Evolutionary conservation across 768 basidiomycete species (phyloP), one percentile per base, ranked within the genome.

Genomic region (Phanerochaete sordida): DNA sequence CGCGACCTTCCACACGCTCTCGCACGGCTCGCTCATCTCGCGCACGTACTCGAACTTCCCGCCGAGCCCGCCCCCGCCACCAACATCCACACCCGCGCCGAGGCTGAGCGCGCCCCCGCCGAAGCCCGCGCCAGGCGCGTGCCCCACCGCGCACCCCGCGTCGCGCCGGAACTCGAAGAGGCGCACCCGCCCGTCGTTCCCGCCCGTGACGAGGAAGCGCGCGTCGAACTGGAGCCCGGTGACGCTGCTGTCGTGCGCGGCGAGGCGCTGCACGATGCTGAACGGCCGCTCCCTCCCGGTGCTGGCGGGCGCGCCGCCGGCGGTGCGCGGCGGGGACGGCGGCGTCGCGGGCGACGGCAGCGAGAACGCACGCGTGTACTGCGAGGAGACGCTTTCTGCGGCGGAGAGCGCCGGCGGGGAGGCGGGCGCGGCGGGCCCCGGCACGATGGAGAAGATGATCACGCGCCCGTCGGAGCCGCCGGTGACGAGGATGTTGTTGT

Each of bases 381-480:
- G 31, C 12, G 23, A 26, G 35, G 33, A 54, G 53, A 24, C 16
- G 1, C 24, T 8, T 16, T 31, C 31, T 21, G 23, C 21, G 35
- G 23, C 37, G 35, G 39, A 9, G 37, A 28, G 53, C 23, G 15
- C 8, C 23, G 60, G 67, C 21, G 74, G 74, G 62, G 79, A 80
- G 33, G 21, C 19, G 24, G 37, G 23, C 6, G 53, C 15, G 26
- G 76, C 76, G 64, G 81, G 79, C 8, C 79, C 75, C 31, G 66
- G 60, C 4, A 65, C 65, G 33, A 90, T 76, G 53, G 83, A 78
- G 72, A 88, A 91, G 50, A 84, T 84, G 64, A 91, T 86, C 47
- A 91, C 86, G 1, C 92, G 86, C 2, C 95, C 95, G 66, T 96
- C 94, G 1, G 94, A 92, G 5, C 89, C 90, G 55, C 91, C 93